These are phyloP conservation scores for Solanum microdontum DNA, from an alignment of 257 asterid species.

Conservation along the genomic window DNA sequence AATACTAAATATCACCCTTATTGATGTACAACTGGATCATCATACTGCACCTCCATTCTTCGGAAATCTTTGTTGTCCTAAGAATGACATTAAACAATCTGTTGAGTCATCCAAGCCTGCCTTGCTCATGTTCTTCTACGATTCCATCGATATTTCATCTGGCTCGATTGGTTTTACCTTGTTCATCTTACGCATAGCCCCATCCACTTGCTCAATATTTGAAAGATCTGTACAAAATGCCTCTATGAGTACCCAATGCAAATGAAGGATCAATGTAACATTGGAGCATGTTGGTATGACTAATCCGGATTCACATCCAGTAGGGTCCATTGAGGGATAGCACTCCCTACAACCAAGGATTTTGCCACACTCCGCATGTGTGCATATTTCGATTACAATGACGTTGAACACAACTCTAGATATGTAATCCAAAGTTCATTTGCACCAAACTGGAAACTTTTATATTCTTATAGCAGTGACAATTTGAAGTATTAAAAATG, in stretches of 20 bases:
- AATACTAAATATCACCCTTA: background rate
- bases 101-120: background rate
- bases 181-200: background rate
- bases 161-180: background rate
- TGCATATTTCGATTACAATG: background rate
- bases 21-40: background rate
- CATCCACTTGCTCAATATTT: background rate
- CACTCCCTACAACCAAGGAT: background rate
- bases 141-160: background rate
- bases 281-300: background rate
- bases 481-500: background rate
- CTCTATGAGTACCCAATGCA: background rate
- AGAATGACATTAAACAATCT: background rate
- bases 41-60: background rate
- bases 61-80: background rate
- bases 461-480: background rate
- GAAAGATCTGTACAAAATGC: background rate
- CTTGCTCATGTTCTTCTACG: background rate
- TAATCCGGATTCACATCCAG: no score
- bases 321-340: background rate
- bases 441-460: background rate
- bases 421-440: background rate
- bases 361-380: background rate
- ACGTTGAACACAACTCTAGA: background rate
- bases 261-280: background rate